Evolutionary conservation across 148 eudicot genomes (phyloP).

Genomic region (Limonium bicolor): DNA sequence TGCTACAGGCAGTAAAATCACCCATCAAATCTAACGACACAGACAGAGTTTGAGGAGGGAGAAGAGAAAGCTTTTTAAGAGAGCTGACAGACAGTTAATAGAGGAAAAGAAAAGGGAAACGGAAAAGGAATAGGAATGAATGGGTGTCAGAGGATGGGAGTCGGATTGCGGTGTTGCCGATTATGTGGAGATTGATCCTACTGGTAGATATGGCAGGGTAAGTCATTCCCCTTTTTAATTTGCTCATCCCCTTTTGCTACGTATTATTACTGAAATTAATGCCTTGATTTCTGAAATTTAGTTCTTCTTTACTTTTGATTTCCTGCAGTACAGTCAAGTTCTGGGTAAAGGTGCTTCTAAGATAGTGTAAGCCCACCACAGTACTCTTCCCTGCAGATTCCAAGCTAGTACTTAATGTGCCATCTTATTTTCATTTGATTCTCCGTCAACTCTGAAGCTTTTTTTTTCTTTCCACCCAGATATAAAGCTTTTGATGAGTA

Average conservation of each 20-base stretch:
- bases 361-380: slow-evolving; percentile 45
- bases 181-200: slow-evolving; percentile 18
- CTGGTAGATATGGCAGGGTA: slow-evolving; percentile 27
- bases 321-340: slow-evolving; percentile 41
- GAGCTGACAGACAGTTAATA: no score
- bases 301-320: background rate
- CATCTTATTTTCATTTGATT: no score
- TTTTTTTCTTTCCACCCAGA: background rate
- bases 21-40: no score
- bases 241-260: background rate
- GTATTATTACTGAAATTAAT: background rate
- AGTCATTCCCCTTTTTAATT: background rate
- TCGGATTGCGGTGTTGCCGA: slow-evolving; percentile 12
- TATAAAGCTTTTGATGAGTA: slow-evolving; percentile 11
- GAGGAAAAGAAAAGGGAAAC: no score
- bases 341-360: slow-evolving; percentile 65
- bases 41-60: no score
- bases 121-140: no score
- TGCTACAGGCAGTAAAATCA: no score
- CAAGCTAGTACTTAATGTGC: no score
- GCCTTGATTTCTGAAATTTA: no score
- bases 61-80: no score
- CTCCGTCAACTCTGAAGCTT: no score
- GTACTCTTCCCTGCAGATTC: no score
- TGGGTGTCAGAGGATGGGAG: slow-evolving; percentile 7